Evolutionary conservation across 192 early-diverging fungal species (phyloP).

Genomic region (Fimicolochytrium jonesii): DNA sequence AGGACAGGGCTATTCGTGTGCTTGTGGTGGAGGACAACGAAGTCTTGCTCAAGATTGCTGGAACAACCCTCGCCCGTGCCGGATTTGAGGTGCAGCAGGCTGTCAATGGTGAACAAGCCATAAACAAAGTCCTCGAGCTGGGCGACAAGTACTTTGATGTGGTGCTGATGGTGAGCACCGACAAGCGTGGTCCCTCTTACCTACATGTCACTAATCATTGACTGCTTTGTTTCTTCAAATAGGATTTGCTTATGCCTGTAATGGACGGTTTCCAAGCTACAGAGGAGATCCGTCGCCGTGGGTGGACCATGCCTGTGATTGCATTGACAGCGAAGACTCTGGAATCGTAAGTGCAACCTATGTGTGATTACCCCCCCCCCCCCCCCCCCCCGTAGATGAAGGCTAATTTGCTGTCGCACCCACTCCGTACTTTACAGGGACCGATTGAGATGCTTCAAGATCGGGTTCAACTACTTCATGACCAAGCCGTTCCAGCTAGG

Average conservation of each 20-base stretch:
- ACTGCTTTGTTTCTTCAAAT: background rate
- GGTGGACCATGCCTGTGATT: conserved; percentile 27
- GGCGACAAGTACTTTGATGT: conserved; percentile 31
- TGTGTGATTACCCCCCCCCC: too few species aligned
- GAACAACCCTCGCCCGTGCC: conserved; percentile 23
- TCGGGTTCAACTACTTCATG: conserved; percentile 33
- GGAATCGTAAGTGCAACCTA: conserved; percentile 18
- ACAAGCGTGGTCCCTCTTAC: too few species aligned
- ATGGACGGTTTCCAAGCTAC: conserved; percentile 38
- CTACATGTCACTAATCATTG: too few species aligned
- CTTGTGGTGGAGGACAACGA: conserved; percentile 42
- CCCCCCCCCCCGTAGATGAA: background rate
- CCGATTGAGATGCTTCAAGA: conserved; percentile 29
- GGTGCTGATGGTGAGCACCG: conserved; percentile 21
- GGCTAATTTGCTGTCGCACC: background rate
- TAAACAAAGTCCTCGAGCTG: conserved; percentile 9
- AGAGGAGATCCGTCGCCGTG: conserved; percentile 21
- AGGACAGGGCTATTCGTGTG: conserved; percentile 22
- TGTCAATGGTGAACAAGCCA: conserved; percentile 28
- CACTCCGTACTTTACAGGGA: conserved; percentile 13
- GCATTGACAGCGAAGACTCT: conserved; percentile 36
- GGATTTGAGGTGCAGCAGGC: conserved; percentile 29
- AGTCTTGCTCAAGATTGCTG: conserved; percentile 25
- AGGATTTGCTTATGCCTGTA: conserved; percentile 36
- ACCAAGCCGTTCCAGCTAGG: conserved; percentile 33